Base-by-base conservation (phyloP, 2,329 filamentous ascomycete genomes). In the Colletotrichum cuscutae region DNA sequence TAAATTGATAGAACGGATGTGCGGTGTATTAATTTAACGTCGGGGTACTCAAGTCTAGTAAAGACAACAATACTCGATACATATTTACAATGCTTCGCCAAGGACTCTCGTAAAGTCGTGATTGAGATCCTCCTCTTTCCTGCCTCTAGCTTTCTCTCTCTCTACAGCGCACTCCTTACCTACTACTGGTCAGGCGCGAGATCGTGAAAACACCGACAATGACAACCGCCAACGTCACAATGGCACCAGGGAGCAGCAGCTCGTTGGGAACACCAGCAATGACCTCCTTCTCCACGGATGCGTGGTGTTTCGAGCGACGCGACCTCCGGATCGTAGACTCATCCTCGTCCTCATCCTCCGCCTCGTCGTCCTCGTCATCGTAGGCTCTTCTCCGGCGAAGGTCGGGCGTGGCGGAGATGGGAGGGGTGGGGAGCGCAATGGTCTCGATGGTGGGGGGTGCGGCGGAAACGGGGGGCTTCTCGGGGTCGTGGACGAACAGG, bases 221-320 rank as follows among this genome's bases (percentile, higher is more conserved):
- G 49, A 98, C 95, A 56, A 97, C 94, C 11, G 96, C 97, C 79
- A 99, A 85, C n/a, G 95, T 95, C 70, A 97, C 95, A 80, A 99
- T 96, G 24, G 97, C 97, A 76, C 97, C 97, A 0, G 97, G 97
- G 54, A 98, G 89, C 22, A 99, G 87, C 67, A 98, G 86, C 79
- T 99, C 97, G 80, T 99, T 99, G 9, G 97, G 95, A 42, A 99
- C 93, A 67, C 97, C 97, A 2, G 92, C 89, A 79, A 99, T 96
- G 71, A 98, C 86, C 83, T 97, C 94, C 72, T 96, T 91, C 71
- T 91, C 89, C 68, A 89, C 85, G 22, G 81, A 81, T 26, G 77
- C 75, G 37, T 80, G 84, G 35, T 80, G 84, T 72, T 82, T 82
- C 26, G 79, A 78, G 68, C 82, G 81, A 61, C 84, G 82, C 73